These are phyloP conservation scores for Pythium folliculosum DNA, from an alignment of 352 stramenopile species.

Conservation along the genomic window DNA sequence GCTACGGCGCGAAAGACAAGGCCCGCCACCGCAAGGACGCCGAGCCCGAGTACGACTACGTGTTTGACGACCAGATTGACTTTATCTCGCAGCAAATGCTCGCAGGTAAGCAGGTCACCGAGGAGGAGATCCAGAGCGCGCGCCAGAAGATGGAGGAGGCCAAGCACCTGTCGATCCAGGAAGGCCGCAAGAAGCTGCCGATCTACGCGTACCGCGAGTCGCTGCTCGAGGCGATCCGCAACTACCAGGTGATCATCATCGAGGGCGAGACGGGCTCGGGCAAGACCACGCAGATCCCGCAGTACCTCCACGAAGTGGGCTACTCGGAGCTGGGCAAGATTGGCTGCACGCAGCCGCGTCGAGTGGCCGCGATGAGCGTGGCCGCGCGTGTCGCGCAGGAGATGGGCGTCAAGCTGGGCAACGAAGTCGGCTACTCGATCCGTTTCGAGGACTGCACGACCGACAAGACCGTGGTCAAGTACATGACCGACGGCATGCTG, in stretches of 20 bases:
- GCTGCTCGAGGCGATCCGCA: conserved; percentile 96
- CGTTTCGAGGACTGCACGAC: conserved; percentile 86
- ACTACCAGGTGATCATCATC: conserved; percentile 90
- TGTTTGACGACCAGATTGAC: conserved; percentile 99
- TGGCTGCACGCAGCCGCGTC: conserved; percentile 94
- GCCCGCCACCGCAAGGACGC: conserved; percentile 31
- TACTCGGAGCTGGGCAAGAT: conserved; percentile 97
- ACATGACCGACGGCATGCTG: conserved; percentile 99
- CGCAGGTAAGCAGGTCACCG: conserved; percentile 79
- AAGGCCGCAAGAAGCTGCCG: conserved; percentile 94
- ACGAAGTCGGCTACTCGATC: conserved; percentile 95
- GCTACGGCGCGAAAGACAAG: conserved; percentile 76
- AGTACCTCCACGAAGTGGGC: conserved; percentile 96
- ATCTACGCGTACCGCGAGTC: conserved; percentile 98
- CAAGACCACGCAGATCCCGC: conserved; percentile 99
- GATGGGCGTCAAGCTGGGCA: conserved; percentile 93
- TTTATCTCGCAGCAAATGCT: conserved; percentile 96
- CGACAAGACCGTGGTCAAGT: conserved; percentile 98
- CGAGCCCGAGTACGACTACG: conserved; percentile 94
- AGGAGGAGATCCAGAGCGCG: conserved; percentile 73
- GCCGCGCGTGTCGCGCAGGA: conserved; percentile 98
- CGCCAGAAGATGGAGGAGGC: conserved; percentile 70
- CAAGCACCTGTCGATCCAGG: conserved; percentile 95
- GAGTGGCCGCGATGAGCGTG: conserved; percentile 99
- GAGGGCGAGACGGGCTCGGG: conserved; percentile 94